phyloP scores from a whole-genome alignment of 2,329 filamentous ascomycete species.

The Neoascochyta sp. region DNA sequence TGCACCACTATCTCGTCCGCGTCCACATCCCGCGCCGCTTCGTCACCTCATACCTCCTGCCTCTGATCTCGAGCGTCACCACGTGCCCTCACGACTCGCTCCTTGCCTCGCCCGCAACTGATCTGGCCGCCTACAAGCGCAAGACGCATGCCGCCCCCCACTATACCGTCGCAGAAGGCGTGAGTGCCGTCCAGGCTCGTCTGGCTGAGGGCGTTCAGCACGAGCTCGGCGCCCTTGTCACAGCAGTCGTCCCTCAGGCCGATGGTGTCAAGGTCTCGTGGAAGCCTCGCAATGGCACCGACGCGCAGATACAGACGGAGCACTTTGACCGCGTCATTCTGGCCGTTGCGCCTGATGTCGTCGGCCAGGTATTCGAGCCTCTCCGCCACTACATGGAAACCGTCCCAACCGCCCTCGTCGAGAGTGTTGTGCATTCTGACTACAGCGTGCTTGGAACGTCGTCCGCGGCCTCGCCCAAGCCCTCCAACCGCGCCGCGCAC shows the following conservation, averaged over 20 bases:
- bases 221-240: conserved; percentile 42
- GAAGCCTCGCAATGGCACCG: conserved; percentile 14
- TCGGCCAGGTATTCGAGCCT: conserved; percentile 48
- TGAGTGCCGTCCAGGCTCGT: conserved; percentile 49
- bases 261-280: conserved; percentile 37
- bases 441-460: conserved; percentile 8
- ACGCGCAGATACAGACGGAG: conserved; percentile 22
- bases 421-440: conserved; percentile 48
- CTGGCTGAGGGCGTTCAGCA: conserved; percentile 44
- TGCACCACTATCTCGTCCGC: conserved; percentile 51
- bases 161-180: conserved; percentile 51
- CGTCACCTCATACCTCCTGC: conserved; percentile 50
- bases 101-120: conserved; percentile 52
- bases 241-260: conserved; percentile 30
- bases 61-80: conserved; percentile 53
- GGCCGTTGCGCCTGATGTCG: conserved; percentile 54
- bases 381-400: conserved; percentile 36
- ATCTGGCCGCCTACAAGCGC: conserved; percentile 52
- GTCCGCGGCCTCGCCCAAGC: background rate
- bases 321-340: conserved; percentile 53
- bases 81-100: conserved; percentile 54
- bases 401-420: conserved; percentile 50
- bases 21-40: conserved; percentile 50
- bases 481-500: conserved; percentile 13
- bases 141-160: conserved; percentile 49